Conservation (phyloP, 106 monocot genomes). For the Gastrodia elata region DNA sequence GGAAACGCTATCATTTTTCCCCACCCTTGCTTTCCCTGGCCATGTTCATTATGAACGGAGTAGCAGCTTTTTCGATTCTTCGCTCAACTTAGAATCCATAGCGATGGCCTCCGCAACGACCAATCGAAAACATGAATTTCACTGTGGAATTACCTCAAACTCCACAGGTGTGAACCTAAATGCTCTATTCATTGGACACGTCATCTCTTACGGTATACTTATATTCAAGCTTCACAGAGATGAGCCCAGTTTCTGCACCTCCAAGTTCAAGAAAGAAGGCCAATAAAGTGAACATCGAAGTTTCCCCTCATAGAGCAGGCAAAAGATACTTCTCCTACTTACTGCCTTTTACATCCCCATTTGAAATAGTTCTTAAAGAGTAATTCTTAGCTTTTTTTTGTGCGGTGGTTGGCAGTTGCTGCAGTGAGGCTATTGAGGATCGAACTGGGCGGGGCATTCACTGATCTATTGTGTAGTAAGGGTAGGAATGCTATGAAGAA, state of each 20-base stretch:
- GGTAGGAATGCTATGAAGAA: conserved; percentile 40
- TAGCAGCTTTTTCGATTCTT: background rate
- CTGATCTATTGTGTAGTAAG: conserved; percentile 75
- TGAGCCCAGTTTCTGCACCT: conserved; percentile 3
- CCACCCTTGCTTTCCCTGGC: background rate
- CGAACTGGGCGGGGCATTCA: conserved; percentile 82
- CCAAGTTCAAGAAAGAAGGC: conserved; percentile 11
- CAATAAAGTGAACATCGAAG: conserved; percentile 37
- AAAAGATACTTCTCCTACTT: background rate
- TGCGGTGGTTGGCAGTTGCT: conserved; percentile 30
- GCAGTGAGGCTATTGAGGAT: conserved; percentile 89
- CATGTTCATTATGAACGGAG: background rate
- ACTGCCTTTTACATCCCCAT: background rate
- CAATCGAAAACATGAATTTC: background rate
- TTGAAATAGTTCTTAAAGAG: background rate
- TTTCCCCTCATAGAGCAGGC: conserved; percentile 94
- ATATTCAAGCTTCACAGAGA: conserved; percentile 6
- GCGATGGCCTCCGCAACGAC: background rate
- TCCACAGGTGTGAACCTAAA: conserved; percentile 5
- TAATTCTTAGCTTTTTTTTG: background rate
- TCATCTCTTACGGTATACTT: background rate
- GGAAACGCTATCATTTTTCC: conserved; percentile 13
- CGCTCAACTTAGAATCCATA: background rate
- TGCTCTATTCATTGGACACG: background rate
- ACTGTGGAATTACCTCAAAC: background rate